These are phyloP conservation scores for Volvox reticuliferus DNA, from an alignment of 139 green algal species.

Conservation along the genomic window DNA sequence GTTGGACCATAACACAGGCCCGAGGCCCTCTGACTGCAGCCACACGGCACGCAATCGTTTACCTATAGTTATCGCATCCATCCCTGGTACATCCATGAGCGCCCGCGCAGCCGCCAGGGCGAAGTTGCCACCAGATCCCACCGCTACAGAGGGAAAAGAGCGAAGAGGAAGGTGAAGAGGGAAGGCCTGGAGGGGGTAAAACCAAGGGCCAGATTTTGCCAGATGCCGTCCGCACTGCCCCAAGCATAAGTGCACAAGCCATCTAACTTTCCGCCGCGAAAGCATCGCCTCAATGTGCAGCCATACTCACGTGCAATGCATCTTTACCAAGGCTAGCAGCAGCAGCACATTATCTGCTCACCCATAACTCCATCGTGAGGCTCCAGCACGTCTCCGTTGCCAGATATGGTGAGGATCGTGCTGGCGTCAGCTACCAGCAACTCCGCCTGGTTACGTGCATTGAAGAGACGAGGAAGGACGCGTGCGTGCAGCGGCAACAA, in stretches of 20 bases:
- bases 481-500: background rate
- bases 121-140: slow-evolving; percentile 70
- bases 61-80: slow-evolving; percentile 73
- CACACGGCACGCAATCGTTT: background rate
- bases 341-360: background rate
- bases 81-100: slow-evolving; percentile 72
- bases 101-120: slow-evolving; percentile 75
- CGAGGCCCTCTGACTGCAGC: background rate
- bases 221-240: too few species aligned
- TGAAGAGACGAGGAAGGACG: background rate
- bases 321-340: too few species aligned
- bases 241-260: too few species aligned
- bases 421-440: slow-evolving; percentile 78
- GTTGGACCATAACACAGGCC: background rate
- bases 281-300: too few species aligned
- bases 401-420: slow-evolving; percentile 75
- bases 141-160: slow-evolving; percentile 44
- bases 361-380: slow-evolving; percentile 78
- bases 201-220: too few species aligned
- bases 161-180: background rate
- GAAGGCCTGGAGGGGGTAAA: background rate
- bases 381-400: slow-evolving; percentile 84
- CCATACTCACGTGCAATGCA: too few species aligned
- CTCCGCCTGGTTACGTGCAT: slow-evolving; percentile 58
- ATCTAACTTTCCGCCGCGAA: too few species aligned